These are phyloP conservation scores for Penicillium expansum DNA, from an alignment of 2,329 filamentous ascomycete species.

Conservation along the genomic window DNA sequence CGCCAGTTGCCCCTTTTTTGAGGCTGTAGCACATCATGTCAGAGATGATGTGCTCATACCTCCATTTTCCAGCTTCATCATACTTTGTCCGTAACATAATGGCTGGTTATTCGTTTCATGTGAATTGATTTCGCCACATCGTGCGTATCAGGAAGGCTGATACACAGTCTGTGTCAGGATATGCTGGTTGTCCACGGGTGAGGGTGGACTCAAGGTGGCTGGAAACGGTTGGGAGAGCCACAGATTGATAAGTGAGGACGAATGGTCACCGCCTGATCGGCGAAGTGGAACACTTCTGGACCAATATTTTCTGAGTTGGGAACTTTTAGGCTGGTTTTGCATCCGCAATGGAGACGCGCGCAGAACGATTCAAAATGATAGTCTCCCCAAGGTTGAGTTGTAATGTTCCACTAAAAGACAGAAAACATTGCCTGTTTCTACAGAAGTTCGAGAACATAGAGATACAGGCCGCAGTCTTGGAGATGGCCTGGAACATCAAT, in stretches of 20 bases:
- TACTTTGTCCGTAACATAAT: background rate
- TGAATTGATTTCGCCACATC: conserved; percentile 7
- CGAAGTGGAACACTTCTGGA: background rate
- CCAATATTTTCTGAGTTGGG: background rate
- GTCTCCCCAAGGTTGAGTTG: background rate
- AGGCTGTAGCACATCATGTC: background rate
- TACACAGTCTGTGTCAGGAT: conserved; percentile 13
- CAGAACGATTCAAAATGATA: background rate
- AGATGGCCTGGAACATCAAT: background rate
- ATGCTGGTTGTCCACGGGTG: conserved; percentile 1
- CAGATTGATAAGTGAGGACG: conserved; percentile 2
- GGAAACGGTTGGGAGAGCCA: background rate
- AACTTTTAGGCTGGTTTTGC: background rate
- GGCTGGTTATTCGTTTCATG: background rate
- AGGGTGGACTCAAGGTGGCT: background rate
- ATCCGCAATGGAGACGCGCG: background rate
- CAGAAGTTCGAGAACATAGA: background rate
- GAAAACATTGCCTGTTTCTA: background rate
- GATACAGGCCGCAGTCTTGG: background rate
- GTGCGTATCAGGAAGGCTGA: conserved; percentile 2
- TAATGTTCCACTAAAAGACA: background rate
- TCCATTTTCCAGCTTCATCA: background rate
- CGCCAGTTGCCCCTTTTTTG: background rate
- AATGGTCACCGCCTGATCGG: conserved; percentile 1
- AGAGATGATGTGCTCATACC: background rate